These are phyloP conservation scores for Mycena albidolilacea DNA, from an alignment of 768 basidiomycete genomes.

Conservation along the genomic window DNA sequence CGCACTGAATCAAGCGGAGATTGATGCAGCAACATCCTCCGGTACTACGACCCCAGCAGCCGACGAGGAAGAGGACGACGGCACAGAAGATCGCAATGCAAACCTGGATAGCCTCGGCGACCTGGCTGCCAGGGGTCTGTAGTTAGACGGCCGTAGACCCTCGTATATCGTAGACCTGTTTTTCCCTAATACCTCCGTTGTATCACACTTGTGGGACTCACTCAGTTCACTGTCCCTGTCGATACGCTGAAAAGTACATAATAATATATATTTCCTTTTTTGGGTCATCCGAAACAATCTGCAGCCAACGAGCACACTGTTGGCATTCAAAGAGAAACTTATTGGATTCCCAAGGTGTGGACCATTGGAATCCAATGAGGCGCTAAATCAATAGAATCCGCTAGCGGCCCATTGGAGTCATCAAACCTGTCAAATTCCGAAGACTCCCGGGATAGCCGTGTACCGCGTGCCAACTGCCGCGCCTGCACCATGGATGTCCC, in stretches of 20 bases:
- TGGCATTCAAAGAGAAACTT: background rate
- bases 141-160: background rate
- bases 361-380: background rate
- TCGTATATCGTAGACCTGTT: background rate
- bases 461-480: no score
- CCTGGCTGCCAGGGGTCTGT: background rate
- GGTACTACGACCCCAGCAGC: background rate
- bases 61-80: background rate
- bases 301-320: background rate
- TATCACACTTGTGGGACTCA: background rate
- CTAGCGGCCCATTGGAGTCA: no score
- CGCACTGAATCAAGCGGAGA: background rate
- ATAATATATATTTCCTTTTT: background rate
- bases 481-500: no score
- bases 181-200: background rate
- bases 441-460: no score
- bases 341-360: constrained; percentile 10
- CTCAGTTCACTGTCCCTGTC: background rate
- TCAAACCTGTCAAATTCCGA: no score
- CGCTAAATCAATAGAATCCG: background rate
- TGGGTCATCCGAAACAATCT: background rate
- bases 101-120: background rate
- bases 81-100: background rate
- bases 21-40: background rate
- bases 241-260: background rate